Percentiles rank a stretch among this genome's conserved stretches.
Conservation (phyloP, 2,329 filamentous ascomycete species). For the Biscogniauxia mediterranea region DNA sequence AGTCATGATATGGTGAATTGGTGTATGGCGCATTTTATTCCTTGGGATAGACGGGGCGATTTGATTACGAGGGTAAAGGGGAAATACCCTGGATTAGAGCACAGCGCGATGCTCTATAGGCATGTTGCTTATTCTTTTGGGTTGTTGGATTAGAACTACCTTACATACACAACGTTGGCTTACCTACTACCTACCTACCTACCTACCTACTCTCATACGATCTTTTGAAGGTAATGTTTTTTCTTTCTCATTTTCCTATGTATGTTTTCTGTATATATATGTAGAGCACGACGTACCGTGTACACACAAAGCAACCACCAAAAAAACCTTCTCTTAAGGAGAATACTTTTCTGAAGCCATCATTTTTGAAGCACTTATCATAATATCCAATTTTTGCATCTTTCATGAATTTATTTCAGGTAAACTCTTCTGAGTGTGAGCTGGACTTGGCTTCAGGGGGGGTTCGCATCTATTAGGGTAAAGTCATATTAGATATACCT, state of each 20-base stretch:
- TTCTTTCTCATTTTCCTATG: slow-evolving; percentile 14
- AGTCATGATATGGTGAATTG: neutral
- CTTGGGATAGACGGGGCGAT: neutral
- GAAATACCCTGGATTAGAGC: slow-evolving; percentile 7
- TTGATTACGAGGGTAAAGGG: neutral
- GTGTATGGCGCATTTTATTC: neutral
- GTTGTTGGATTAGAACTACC: slow-evolving; percentile 10
- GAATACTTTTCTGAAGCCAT: slow-evolving; percentile 1
- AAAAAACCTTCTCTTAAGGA: slow-evolving; percentile 13
- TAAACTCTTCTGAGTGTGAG: too few relatives aligned
- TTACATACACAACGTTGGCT: slow-evolving; percentile 14
- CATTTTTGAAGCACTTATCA: neutral
- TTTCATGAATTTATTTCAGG: neutral
- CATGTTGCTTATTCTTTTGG: slow-evolving; percentile 8
- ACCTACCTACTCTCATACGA: slow-evolving; percentile 14
- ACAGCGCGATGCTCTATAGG: slow-evolving; percentile 2
- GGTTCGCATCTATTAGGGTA: too few relatives aligned
- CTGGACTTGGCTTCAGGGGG: too few relatives aligned
- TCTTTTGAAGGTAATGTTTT: slow-evolving; percentile 28
- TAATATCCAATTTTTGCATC: neutral
- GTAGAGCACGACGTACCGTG: slow-evolving; percentile 14
- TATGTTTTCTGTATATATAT: slow-evolving; percentile 20
- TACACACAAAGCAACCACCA: neutral
- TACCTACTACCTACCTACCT: slow-evolving; percentile 4
- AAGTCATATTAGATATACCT: too few relatives aligned